phyloP scores from a whole-genome alignment of 2,329 filamentous ascomycete species.

The Apiospora saccharicola region DNA sequence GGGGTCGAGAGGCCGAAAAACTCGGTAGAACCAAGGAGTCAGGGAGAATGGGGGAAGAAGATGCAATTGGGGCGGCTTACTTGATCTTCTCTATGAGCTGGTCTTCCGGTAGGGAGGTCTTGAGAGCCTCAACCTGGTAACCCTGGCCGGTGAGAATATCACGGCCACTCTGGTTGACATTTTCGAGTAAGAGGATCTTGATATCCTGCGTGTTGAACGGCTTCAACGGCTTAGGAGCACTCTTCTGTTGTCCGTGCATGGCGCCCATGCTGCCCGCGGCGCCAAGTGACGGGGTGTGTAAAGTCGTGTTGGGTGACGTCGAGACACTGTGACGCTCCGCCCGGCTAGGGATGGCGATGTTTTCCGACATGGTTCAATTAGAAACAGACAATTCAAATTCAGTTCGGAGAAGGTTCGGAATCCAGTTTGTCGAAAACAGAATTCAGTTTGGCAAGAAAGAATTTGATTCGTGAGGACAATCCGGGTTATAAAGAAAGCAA shows the following conservation, averaged over 20 bases:
- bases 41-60: neutral
- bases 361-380: constrained; percentile 48
- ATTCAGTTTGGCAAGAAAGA: neutral
- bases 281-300: constrained; percentile 73
- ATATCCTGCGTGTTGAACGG: constrained; percentile 96
- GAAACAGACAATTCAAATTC: neutral
- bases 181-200: constrained; percentile 94
- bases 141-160: constrained; percentile 85
- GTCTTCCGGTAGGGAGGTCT: constrained; percentile 88
- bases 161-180: constrained; percentile 89
- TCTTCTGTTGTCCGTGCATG: constrained; percentile 50
- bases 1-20: too few species aligned
- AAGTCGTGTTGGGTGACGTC: constrained; percentile 76
- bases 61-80: constrained; percentile 55
- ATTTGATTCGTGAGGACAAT: neutral
- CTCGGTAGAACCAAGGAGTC: neutral
- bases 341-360: constrained; percentile 53
- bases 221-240: constrained; percentile 79
- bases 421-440: neutral
- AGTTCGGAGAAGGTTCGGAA: neutral
- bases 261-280: constrained; percentile 58
- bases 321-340: constrained; percentile 71
- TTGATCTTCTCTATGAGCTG: constrained; percentile 96
- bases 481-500: constrained; percentile 4
- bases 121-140: constrained; percentile 93